Conservation (phyloP, 108 stramenopile species). For the Aureococcus anophagefferens region DNA sequence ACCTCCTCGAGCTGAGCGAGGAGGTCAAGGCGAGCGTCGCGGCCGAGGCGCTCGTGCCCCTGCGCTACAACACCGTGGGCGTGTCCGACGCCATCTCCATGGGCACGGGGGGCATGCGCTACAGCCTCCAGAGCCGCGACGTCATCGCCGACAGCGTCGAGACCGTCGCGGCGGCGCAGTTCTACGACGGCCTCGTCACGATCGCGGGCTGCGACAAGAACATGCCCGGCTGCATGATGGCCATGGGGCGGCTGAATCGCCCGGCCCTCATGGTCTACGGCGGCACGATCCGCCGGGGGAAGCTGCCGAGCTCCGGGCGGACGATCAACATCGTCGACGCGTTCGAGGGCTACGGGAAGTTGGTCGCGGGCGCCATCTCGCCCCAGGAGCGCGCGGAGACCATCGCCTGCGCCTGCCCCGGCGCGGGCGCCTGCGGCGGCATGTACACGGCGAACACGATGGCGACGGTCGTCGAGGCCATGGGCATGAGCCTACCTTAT, state of each 20-base stretch:
- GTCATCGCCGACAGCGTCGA: slow-evolving; percentile 98
- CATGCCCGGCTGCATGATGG: slow-evolving; percentile 98
- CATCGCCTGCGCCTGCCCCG: slow-evolving; percentile 87
- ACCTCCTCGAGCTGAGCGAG: slow-evolving; percentile 80
- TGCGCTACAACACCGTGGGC: slow-evolving; percentile 91
- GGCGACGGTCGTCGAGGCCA: slow-evolving; percentile 96
- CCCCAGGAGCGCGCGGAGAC: slow-evolving; percentile 35
- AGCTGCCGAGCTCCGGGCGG: slow-evolving; percentile 60
- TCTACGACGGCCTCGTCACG: slow-evolving; percentile 94
- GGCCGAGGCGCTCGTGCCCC: slow-evolving; percentile 66
- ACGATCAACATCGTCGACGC: slow-evolving; percentile 89
- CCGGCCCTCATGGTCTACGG: slow-evolving; percentile 97
- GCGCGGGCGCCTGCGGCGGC: slow-evolving; percentile 96
- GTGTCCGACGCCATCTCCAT: slow-evolving; percentile 95
- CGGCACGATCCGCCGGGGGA: slow-evolving; percentile 87
- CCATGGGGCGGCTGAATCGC: slow-evolving; percentile 95
- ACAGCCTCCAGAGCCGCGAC: slow-evolving; percentile 87
- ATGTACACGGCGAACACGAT: slow-evolving; percentile 99
- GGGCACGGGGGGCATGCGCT: slow-evolving; percentile 96
- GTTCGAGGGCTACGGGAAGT: slow-evolving; percentile 91
- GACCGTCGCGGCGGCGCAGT: slow-evolving; percentile 96
- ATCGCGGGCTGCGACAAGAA: slow-evolving; percentile 98
- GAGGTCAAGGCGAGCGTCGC: slow-evolving; percentile 78
- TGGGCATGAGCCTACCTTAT: slow-evolving; percentile 94
- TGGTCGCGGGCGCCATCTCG: slow-evolving; percentile 36